These are phyloP conservation scores for Beta lomatogona DNA, from an alignment of 179 eudicot genomes.

Conservation along the genomic window DNA sequence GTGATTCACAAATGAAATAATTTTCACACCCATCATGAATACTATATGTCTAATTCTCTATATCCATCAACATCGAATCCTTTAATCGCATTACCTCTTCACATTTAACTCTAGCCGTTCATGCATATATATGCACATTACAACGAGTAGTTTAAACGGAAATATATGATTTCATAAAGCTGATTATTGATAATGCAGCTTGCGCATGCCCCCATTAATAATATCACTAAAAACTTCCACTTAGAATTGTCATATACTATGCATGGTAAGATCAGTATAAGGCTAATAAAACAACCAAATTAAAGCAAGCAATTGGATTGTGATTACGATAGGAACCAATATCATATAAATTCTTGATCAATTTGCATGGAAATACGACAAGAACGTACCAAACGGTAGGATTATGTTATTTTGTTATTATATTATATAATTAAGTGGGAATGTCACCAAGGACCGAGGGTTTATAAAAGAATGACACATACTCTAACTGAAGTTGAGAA, in stretches of 20 bases:
- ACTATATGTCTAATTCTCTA: too few species aligned
- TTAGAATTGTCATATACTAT: not conserved
- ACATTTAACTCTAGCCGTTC: not conserved
- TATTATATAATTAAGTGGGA: not conserved
- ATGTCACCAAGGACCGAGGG: not conserved
- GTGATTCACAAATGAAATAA: too few species aligned
- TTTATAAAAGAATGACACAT: not conserved
- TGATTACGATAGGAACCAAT: constrained; percentile 17
- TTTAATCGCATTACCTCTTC: too few species aligned
- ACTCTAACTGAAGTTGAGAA: constrained; percentile 24
- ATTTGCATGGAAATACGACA: constrained; percentile 38
- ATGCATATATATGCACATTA: not conserved
- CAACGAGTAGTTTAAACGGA: not conserved
- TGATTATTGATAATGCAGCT: constrained; percentile 17
- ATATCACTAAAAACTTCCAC: constrained; percentile 13
- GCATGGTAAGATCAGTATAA: not conserved
- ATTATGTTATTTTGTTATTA: constrained; percentile 2
- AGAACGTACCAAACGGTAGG: constrained; percentile 30
- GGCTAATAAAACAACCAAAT: not conserved
- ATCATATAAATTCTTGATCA: not conserved
- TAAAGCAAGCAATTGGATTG: constrained; percentile 24
- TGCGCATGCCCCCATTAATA: constrained; percentile 10
- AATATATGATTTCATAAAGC: constrained; percentile 25
- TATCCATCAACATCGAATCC: too few species aligned
- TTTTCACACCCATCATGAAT: too few species aligned